Percentiles rank a stretch among this genome's conserved stretches.
Evolutionary conservation across 305 asterid genomes (phyloP).

Genomic region (Solanum aculeatissimum): DNA sequence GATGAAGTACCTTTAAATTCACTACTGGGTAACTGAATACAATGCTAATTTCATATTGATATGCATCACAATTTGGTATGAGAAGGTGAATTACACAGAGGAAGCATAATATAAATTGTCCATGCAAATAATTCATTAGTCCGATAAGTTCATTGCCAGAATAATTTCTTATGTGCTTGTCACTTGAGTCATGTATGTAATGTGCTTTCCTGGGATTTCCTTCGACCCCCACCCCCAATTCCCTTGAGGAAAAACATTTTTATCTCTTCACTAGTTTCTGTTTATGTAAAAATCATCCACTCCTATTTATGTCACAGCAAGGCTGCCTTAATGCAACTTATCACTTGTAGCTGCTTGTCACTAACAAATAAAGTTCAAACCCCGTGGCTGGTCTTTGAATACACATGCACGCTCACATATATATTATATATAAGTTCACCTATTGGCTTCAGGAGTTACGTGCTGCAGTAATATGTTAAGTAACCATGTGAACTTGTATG

Average conservation of each 20-base stretch:
- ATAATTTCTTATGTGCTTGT: background rate
- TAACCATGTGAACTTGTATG: background rate
- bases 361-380: background rate
- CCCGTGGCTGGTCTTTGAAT: background rate
- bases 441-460: background rate
- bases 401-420: background rate
- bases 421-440: background rate
- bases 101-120: background rate
- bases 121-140: background rate
- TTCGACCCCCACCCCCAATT: background rate
- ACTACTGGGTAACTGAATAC: conserved; percentile 34
- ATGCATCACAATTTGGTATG: background rate
- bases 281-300: background rate
- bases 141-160: background rate
- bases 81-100: background rate
- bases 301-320: background rate
- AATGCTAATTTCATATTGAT: background rate
- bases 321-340: background rate
- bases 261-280: background rate
- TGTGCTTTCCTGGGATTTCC: background rate
- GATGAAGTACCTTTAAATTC: conserved; percentile 29
- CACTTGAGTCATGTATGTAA: background rate
- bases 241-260: background rate
- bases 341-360: background rate
- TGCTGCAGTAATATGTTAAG: background rate